Percentiles rank a stretch among this genome's conserved stretches.
Conservation (phyloP, 2,329 filamentous ascomycete species). For the Scopulariopsis brevicaulis region DNA sequence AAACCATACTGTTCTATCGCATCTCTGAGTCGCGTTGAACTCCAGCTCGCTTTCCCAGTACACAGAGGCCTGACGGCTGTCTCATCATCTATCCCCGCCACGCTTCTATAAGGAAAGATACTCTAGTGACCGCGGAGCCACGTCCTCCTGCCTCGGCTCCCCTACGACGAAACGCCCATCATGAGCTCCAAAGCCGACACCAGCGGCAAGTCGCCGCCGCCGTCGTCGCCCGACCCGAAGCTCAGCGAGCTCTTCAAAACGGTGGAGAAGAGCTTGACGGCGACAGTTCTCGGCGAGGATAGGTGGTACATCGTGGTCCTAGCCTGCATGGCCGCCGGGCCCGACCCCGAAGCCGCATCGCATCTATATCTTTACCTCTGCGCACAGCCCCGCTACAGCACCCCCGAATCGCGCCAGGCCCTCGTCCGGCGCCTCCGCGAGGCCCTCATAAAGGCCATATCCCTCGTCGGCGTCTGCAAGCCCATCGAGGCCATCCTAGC, state of each 20-base stretch:
- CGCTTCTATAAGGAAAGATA: no score
- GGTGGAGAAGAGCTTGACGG: conserved; percentile 6
- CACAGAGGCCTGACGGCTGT: no score
- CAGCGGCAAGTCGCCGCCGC: not conserved
- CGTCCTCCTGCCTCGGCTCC: no score
- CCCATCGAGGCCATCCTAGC: conserved; percentile 47
- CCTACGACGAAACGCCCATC: no score
- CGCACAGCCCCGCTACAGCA: conserved; percentile 30
- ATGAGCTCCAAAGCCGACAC: not conserved
- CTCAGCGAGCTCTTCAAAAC: conserved; percentile 4
- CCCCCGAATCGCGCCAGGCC: conserved; percentile 27
- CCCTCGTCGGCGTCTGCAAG: conserved; percentile 50
- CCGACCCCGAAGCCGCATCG: conserved; percentile 31
- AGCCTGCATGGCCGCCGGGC: conserved; percentile 7
- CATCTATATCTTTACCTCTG: conserved; percentile 45
- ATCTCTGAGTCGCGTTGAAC: no score
- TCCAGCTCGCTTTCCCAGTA: no score
- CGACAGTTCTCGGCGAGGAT: conserved; percentile 4
- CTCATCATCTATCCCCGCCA: no score
- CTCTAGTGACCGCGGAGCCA: no score
- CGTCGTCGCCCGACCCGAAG: not conserved
- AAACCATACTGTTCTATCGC: no score
- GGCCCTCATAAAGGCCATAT: conserved; percentile 44
- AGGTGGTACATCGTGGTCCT: conserved; percentile 9
- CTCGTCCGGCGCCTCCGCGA: conserved; percentile 43